Percentiles rank a stretch among this genome's conserved stretches.
phyloP scores from a whole-genome alignment of 306 rosid species.

The Lathyrus tuberosus region DNA sequence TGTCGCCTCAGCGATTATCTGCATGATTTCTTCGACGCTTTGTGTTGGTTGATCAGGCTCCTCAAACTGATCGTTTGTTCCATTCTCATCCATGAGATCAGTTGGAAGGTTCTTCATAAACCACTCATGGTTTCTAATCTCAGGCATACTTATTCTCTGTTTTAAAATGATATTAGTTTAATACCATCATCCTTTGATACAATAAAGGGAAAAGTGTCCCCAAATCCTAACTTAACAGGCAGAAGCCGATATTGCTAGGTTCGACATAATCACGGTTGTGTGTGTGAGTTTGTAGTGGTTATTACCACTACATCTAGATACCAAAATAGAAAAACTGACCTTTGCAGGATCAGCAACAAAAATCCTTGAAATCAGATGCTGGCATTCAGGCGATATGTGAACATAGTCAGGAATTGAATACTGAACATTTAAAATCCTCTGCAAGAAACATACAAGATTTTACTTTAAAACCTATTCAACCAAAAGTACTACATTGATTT shows the following conservation, averaged over 20 bases:
- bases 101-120: constrained; percentile 86
- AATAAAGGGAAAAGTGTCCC: neutral
- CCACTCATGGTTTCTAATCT: constrained; percentile 92
- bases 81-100: constrained; percentile 72
- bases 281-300: too few species aligned
- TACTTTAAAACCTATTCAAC: constrained; percentile 34
- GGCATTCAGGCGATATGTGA: constrained; percentile 84
- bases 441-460: constrained; percentile 46
- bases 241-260: too few species aligned
- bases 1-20: constrained; percentile 82
- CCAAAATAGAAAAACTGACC: constrained; percentile 43
- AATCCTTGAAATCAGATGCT: constrained; percentile 85
- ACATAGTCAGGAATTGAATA: constrained; percentile 95
- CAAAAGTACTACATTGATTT: constrained; percentile 6
- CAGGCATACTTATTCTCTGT: constrained; percentile 91
- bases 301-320: too few species aligned
- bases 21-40: constrained; percentile 84
- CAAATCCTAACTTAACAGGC: too few species aligned
- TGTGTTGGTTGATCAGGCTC: constrained; percentile 93
- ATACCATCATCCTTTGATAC: constrained; percentile 4
- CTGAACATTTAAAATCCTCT: constrained; percentile 93
- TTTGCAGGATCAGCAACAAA: constrained; percentile 86
- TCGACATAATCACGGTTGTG: too few species aligned
- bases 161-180: constrained; percentile 23
- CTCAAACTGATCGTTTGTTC: constrained; percentile 57